Evolutionary conservation across 1,284 basidiomycete genomes (phyloP), one percentile per base, ranked within the genome.

Genomic region (Violaceomyces palustris): DNA sequence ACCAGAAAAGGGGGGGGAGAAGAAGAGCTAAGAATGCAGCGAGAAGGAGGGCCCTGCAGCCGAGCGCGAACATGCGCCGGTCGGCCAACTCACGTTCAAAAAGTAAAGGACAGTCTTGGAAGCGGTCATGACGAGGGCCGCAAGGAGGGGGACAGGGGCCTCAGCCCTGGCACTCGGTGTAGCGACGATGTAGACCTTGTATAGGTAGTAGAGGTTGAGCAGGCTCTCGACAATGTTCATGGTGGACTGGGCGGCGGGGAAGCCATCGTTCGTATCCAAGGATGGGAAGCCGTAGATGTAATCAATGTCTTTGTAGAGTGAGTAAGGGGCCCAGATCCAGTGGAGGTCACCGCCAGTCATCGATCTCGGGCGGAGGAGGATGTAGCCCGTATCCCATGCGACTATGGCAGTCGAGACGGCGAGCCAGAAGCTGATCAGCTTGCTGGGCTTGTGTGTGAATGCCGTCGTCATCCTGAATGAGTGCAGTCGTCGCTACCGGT

Each of bases 171-270:
- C 79, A 5, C 41, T 32, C 33, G 75, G 64, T 4, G 75, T 72
- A 3, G 38, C 41, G 17, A 46, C 43, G 47, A 82, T 73, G 63
- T 88, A 82, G 0, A 83, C 82, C 28, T 86, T 79, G 73, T 85
- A 87, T 35, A 93, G 73, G 74, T 90, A 92, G 42, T 44, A 15
- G 19, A 74, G 38, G 74, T 89, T 91, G 63, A 92, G 71, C 14
- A 81, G 41, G 0, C 82, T 85, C 74, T 94, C 91, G 40, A 88
- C 72, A 46, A 92, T 49, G 73, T 93, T 94, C 60, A 93, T 73
- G 19, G 84, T 66, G 10, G 87, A 80, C 77, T 93, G 89, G 2
- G 90, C 89, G 60, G 82, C 86, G 10, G 88, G 83, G 74, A 93
- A 94, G 0, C 90, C 90, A 48, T 85, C 80, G 17, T 81, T 80